Evolutionary conservation across 2,329 filamentous ascomycete genomes (phyloP), one percentile per base, ranked within the genome.

Genomic region (Rhinocladiella similis): DNA sequence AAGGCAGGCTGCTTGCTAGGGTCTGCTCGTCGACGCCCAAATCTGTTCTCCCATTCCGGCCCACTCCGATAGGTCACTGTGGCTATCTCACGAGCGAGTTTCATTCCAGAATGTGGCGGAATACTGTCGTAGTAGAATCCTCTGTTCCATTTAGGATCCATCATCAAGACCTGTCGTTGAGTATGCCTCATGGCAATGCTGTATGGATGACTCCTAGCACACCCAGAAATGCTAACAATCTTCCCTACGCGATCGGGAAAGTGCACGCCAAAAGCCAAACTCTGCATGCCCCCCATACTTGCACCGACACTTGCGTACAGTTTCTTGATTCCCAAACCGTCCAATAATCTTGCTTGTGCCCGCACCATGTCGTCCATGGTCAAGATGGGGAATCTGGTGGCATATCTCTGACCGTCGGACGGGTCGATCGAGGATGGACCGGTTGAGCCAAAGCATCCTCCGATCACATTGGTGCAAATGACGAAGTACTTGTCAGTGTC

Each of bases 281-380:
- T 94, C 71, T 96, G 93, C 94, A 99, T 99, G 53, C 94, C 94
- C 51, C 94, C 94, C 94, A 99, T 99, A 72, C 91, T 96, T 5
- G 90, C 91, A 13, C 94, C 94, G 18, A 99, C 93, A 57, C 90
- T 96, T 16, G 94, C 94, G 71, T 96, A 90, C 9, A 99, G 80
- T 67, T 85, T 89, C 20, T 83, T 69, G 45, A 99, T 87, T 5
- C 86, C 86, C 25, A 99, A 78, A 3, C 78, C 73, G 71, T 97
- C 92, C 12, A 99, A 80, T 27, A 99, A 82, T 42, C 89, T 82
- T 76, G 97, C 97, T 72, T 99, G 94, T 4, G 92, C 93, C 53
- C 92, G 85, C 27, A 97, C 94, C 94, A 99, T 99, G 72, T 99
- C 94, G 66, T 96, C 86, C 78, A 99, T 87, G 0, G 94, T 99